phyloP scores from a whole-genome alignment of 2,329 filamentous ascomycete genomes.

The Aspergillus sp. region DNA sequence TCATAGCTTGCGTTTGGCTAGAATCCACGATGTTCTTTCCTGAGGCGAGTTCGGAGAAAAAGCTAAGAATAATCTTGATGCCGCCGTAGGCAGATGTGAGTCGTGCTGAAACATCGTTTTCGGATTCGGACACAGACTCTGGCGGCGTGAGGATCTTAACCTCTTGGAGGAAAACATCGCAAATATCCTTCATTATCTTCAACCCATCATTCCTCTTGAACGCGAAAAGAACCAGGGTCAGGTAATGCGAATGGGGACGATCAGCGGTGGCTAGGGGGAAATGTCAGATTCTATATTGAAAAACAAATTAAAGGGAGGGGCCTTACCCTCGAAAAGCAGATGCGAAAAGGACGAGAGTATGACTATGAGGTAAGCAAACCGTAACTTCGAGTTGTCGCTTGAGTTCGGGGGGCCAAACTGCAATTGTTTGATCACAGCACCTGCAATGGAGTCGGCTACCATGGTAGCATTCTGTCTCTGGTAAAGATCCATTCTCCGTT shows the following conservation, averaged over 20 bases:
- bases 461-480: slow-evolving; percentile 57
- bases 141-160: slow-evolving; percentile 45
- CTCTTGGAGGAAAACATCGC: slow-evolving; percentile 63
- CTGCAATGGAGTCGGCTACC: slow-evolving; percentile 66
- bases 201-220: slow-evolving; percentile 82
- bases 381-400: slow-evolving; percentile 53
- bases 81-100: slow-evolving; percentile 53
- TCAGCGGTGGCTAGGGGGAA: slow-evolving; percentile 36
- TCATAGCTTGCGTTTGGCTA: slow-evolving; percentile 54
- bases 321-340: slow-evolving; percentile 66
- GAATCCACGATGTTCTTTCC: slow-evolving; percentile 79
- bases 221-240: slow-evolving; percentile 74
- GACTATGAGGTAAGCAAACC: slow-evolving; percentile 75
- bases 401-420: slow-evolving; percentile 44
- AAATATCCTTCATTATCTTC: slow-evolving; percentile 65
- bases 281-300: neutral
- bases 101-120: slow-evolving; percentile 37
- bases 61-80: slow-evolving; percentile 77
- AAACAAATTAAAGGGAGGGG: slow-evolving; percentile 6
- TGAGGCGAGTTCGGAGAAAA: slow-evolving; percentile 72
- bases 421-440: slow-evolving; percentile 65
- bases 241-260: slow-evolving; percentile 46
- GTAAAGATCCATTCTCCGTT: slow-evolving; percentile 64
- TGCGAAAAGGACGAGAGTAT: slow-evolving; percentile 74
- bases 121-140: slow-evolving; percentile 33